These are phyloP conservation scores for Beauveria scarabaeidicola DNA, from an alignment of 2,329 filamentous ascomycete genomes.

Conservation along the genomic window DNA sequence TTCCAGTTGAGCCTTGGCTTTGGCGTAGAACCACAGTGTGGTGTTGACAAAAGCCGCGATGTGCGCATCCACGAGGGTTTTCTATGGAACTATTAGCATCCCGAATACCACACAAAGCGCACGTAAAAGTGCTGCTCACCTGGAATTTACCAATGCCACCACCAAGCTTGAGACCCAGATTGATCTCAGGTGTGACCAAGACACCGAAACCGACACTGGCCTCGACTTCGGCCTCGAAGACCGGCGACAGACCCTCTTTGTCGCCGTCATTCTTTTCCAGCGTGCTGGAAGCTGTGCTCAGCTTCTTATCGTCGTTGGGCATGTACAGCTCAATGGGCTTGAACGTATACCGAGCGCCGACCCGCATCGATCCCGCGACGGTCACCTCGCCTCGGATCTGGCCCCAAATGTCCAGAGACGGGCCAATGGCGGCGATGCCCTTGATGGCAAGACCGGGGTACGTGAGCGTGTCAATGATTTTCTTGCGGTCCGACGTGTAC, in stretches of 20 bases:
- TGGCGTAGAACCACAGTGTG: not conserved
- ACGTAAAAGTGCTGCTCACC: not conserved
- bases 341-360: not conserved
- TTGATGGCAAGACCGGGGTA: constrained; percentile 15
- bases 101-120: too few species aligned
- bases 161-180: constrained; percentile 10
- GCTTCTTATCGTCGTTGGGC: not conserved
- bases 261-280: not conserved
- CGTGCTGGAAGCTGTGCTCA: not conserved
- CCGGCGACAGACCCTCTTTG: not conserved
- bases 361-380: not conserved
- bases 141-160: not conserved
- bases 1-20: not conserved
- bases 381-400: constrained; percentile 5
- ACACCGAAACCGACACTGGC: not conserved
- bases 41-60: not conserved
- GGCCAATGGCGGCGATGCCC: constrained; percentile 15
- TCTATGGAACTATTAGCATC: not conserved
- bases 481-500: constrained; percentile 1
- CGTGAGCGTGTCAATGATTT: constrained; percentile 11
- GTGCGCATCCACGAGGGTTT: not conserved
- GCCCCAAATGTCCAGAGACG: constrained; percentile 14
- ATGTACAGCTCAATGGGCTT: not conserved
- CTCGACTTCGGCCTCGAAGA: constrained; percentile 9
- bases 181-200: constrained; percentile 4